Evolutionary conservation across 805 yeast genomes (phyloP).

Genomic region (Lipomyces anomalus): DNA sequence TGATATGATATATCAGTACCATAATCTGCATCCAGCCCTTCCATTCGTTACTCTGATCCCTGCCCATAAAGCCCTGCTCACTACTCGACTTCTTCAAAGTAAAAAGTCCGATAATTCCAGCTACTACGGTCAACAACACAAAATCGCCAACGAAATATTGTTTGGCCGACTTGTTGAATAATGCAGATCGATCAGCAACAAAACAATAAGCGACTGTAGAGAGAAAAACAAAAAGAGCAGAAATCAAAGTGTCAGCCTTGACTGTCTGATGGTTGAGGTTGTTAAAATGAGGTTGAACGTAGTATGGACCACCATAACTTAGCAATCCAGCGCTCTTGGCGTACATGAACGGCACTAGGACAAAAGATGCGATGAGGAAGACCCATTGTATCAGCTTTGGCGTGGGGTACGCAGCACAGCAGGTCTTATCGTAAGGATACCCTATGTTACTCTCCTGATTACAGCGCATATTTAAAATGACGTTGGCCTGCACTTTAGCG

Average conservation of each 20-base stretch:
- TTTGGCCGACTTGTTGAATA: conserved; percentile 24
- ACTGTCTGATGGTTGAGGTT: too few species aligned
- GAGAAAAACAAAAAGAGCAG: conserved; percentile 18
- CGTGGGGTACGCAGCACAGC: conserved; percentile 23
- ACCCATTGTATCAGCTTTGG: conserved; percentile 12
- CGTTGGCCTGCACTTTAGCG: conserved; percentile 20
- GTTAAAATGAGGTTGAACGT: too few species aligned
- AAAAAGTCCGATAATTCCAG: conserved; percentile 8
- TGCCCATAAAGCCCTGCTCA: conserved; percentile 26
- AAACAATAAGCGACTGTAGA: conserved; percentile 21
- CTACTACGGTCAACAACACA: conserved; percentile 8
- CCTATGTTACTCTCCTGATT: conserved; percentile 19
- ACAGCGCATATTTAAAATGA: conserved; percentile 25
- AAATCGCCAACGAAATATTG: conserved; percentile 21
- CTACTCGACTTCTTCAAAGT: conserved; percentile 10
- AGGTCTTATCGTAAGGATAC: conserved; percentile 25
- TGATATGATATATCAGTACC: conserved; percentile 27
- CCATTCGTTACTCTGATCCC: conserved; percentile 29
- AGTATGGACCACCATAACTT: too few species aligned
- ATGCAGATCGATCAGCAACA: conserved; percentile 24
- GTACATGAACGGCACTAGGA: conserved; percentile 11
- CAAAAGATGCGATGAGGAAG: conserved; percentile 6
- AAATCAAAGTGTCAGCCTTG: conserved; percentile 8
- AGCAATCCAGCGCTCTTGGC: conserved; percentile 8
- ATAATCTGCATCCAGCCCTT: conserved; percentile 29